A percentile compares a stretch with the other conserved stretches of the same genome.
phyloP scores from a whole-genome alignment of 2,329 filamentous ascomycete species.

The Fusarium sp. region DNA sequence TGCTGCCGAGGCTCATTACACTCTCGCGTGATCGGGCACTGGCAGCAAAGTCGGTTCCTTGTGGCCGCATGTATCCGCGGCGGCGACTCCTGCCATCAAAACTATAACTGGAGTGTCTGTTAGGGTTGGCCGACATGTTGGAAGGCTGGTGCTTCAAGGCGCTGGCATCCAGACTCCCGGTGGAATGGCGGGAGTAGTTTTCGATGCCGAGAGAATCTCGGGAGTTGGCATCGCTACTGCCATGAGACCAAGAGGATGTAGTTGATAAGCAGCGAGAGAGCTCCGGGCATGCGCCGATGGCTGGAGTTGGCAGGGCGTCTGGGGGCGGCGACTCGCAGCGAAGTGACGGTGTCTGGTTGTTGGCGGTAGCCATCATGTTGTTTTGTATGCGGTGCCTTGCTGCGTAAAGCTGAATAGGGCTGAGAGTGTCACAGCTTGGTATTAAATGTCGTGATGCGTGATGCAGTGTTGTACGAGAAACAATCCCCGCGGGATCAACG shows the following conservation, averaged over 20 bases:
- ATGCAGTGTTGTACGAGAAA: slow-evolving; percentile 12
- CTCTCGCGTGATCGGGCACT: slow-evolving; percentile 92
- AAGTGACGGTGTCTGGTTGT: slow-evolving; percentile 50
- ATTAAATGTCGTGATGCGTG: slow-evolving; percentile 10
- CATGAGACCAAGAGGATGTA: slow-evolving; percentile 69
- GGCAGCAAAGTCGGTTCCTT: slow-evolving; percentile 88
- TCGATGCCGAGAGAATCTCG: slow-evolving; percentile 70
- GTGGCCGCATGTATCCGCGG: slow-evolving; percentile 88
- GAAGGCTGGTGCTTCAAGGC: slow-evolving; percentile 64
- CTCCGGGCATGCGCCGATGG: slow-evolving; percentile 69
- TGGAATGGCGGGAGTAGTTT: slow-evolving; percentile 66
- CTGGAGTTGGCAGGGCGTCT: slow-evolving; percentile 71
- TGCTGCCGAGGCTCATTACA: slow-evolving; percentile 95
- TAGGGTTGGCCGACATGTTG: slow-evolving; percentile 55
- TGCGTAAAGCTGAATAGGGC: slow-evolving; percentile 7
- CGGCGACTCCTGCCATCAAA: slow-evolving; percentile 63
- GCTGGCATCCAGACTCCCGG: slow-evolving; percentile 68
- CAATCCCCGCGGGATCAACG: slow-evolving; percentile 23
- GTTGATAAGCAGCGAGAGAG: slow-evolving; percentile 75
- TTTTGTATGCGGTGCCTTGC: not conserved
- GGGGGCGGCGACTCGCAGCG: slow-evolving; percentile 74
- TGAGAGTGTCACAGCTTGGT: slow-evolving; percentile 11
- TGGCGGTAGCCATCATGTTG: slow-evolving; percentile 52
- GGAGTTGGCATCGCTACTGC: slow-evolving; percentile 61
- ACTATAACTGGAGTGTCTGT: slow-evolving; percentile 62